Percentiles rank a stretch among this genome's conserved stretches.
These are phyloP conservation scores for Neophaeococcomyces mojaviensis DNA, from an alignment of 2,329 filamentous ascomycete species.

Conservation along the genomic window DNA sequence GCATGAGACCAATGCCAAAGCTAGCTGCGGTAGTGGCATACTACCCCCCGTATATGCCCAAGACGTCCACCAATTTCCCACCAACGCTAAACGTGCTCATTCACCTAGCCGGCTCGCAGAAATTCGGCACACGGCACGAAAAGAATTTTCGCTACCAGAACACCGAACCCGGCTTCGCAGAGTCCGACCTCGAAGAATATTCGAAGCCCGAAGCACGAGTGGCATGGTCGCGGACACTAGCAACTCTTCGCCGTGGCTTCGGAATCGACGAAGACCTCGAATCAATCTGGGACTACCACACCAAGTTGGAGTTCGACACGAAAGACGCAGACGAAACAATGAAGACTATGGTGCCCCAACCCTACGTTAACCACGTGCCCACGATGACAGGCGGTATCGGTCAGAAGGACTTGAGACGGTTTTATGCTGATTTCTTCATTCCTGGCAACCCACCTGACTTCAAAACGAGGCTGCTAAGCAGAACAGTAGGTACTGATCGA, in stretches of 20 bases:
- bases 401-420: conserved; percentile 35
- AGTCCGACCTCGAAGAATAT: conserved; percentile 61
- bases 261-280: conserved; percentile 32
- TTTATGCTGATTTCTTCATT: conserved; percentile 53
- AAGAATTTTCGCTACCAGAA: conserved; percentile 48
- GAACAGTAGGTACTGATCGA: conserved; percentile 51
- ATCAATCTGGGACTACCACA: conserved; percentile 33
- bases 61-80: conserved; percentile 33
- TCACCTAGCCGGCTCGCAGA: conserved; percentile 47
- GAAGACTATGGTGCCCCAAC: conserved; percentile 21
- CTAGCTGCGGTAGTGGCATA: conserved; percentile 56
- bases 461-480: conserved; percentile 47
- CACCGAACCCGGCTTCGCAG: conserved; percentile 60
- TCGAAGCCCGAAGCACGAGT: conserved; percentile 57
- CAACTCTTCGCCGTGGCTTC: conserved; percentile 54
- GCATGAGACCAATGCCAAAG: conserved; percentile 49
- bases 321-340: conserved; percentile 31
- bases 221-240: conserved; percentile 61
- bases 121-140: conserved; percentile 23
- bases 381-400: conserved; percentile 38
- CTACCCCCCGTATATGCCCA: conserved; percentile 54
- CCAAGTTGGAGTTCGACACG: conserved; percentile 20
- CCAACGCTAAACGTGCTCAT: conserved; percentile 43
- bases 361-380: conserved; percentile 30
- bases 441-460: conserved; percentile 44